Evolutionary conservation across 2,329 filamentous ascomycete species (phyloP).

Genomic region (Trichophyton simii): DNA sequence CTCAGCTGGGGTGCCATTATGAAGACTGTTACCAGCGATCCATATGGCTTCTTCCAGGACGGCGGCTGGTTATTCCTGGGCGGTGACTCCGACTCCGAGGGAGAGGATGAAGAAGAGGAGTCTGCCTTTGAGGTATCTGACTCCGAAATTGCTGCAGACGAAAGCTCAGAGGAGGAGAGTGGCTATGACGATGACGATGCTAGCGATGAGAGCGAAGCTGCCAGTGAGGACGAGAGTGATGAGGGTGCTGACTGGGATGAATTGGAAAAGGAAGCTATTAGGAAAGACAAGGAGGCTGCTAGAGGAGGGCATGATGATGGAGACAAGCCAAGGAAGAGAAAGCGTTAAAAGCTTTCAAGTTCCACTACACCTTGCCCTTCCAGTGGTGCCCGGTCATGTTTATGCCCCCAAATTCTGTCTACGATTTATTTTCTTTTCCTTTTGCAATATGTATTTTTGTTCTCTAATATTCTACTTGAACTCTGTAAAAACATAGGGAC

Average conservation of each 20-base stretch:
- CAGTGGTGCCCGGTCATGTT: not conserved
- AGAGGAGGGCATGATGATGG: slow-evolving; percentile 39
- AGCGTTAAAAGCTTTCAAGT: slow-evolving; percentile 34
- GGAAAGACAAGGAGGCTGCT: slow-evolving; percentile 44
- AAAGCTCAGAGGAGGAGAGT: slow-evolving; percentile 75
- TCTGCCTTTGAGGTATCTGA: slow-evolving; percentile 85
- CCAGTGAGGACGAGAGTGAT: slow-evolving; percentile 49
- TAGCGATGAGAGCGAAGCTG: slow-evolving; percentile 59
- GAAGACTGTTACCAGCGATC: slow-evolving; percentile 93
- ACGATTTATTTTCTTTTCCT: not conserved
- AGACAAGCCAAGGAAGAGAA: slow-evolving; percentile 59
- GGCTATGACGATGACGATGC: slow-evolving; percentile 92
- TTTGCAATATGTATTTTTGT: not conserved
- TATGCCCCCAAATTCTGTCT: not conserved
- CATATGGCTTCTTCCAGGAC: slow-evolving; percentile 87
- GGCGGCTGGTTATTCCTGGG: slow-evolving; percentile 91
- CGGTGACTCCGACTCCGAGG: slow-evolving; percentile 77
- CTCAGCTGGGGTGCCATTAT: slow-evolving; percentile 98
- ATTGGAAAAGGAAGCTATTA: slow-evolving; percentile 70
- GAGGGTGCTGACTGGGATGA: slow-evolving; percentile 90
- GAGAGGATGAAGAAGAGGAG: slow-evolving; percentile 70
- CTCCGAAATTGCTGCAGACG: slow-evolving; percentile 58
- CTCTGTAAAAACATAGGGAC: not conserved
- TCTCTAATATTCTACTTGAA: not conserved
- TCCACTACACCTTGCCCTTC: not conserved